A percentile compares a stretch with the other conserved stretches of the same genome.
Evolutionary conservation across 2,329 filamentous ascomycete species (phyloP).

Genomic region (Iodosphaeria phyllophila): DNA sequence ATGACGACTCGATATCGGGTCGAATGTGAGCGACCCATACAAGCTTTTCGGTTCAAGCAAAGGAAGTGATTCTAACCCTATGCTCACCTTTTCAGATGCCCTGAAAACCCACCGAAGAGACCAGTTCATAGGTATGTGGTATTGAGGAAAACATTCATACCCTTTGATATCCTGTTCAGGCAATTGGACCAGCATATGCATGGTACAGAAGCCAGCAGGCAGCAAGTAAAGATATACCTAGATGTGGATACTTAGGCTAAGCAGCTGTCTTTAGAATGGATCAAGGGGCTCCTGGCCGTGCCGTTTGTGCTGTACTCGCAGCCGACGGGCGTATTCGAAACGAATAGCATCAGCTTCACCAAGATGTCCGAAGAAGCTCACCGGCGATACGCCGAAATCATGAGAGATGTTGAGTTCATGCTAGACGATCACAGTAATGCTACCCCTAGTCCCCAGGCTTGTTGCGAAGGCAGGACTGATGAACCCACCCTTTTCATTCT

Average conservation of each 20-base stretch:
- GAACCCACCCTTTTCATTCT: too few relatives aligned
- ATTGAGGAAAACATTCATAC: constrained; percentile 1
- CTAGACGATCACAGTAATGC: constrained; percentile 72
- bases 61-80: not conserved
- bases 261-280: constrained; percentile 51
- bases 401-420: constrained; percentile 80
- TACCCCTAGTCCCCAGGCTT: not conserved
- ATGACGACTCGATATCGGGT: constrained; percentile 52
- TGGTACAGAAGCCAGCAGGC: not conserved
- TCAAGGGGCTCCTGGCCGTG: constrained; percentile 84
- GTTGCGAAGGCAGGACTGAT: too few relatives aligned
- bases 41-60: constrained; percentile 1
- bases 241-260: not conserved
- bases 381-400: constrained; percentile 82
- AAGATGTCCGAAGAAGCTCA: constrained; percentile 68
- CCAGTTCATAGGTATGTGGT: constrained; percentile 56
- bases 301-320: constrained; percentile 95
- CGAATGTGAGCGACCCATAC: constrained; percentile 39
- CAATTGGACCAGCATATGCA: not conserved
- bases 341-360: constrained; percentile 41
- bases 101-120: constrained; percentile 76
- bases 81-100: constrained; percentile 23
- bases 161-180: not conserved
- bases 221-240: not conserved
- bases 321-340: constrained; percentile 70